Evolutionary conservation across 129 eudicot species (phyloP).

Genomic region (Apium graveolens): DNA sequence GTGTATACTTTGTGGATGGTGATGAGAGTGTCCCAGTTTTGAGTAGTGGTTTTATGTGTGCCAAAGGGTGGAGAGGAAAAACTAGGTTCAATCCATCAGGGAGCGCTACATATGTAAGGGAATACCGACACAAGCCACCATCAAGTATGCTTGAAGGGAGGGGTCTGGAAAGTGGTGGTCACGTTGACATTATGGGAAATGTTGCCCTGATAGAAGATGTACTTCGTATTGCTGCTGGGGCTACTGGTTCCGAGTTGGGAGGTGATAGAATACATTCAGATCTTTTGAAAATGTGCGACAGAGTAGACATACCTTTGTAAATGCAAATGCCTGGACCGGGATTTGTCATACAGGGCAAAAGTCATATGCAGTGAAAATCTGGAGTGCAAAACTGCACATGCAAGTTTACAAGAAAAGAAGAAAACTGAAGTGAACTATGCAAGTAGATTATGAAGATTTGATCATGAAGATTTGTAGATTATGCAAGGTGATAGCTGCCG

Average conservation of each 20-base stretch:
- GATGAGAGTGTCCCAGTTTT: conserved; percentile 66
- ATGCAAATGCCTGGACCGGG: neutral
- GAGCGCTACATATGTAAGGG: conserved; percentile 43
- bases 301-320: conserved; percentile 46
- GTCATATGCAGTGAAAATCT: neutral
- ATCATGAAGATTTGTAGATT: neutral
- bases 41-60: conserved; percentile 81
- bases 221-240: conserved; percentile 77
- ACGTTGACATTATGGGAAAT: conserved; percentile 82
- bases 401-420: neutral
- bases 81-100: conserved; percentile 78
- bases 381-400: neutral
- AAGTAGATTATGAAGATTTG: no score
- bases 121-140: conserved; percentile 56
- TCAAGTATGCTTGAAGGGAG: conserved; percentile 57
- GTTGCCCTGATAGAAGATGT: conserved; percentile 68
- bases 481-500: neutral
- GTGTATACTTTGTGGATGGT: conserved; percentile 65
- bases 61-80: conserved; percentile 75
- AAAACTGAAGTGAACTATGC: neutral
- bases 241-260: conserved; percentile 49
- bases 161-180: conserved; percentile 66
- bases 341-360: neutral
- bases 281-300: conserved; percentile 58
- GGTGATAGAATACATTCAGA: conserved; percentile 63